These are phyloP conservation scores for Saccharum officinarum DNA, from an alignment of 176 grass and related monocot genomes.

Conservation along the genomic window DNA sequence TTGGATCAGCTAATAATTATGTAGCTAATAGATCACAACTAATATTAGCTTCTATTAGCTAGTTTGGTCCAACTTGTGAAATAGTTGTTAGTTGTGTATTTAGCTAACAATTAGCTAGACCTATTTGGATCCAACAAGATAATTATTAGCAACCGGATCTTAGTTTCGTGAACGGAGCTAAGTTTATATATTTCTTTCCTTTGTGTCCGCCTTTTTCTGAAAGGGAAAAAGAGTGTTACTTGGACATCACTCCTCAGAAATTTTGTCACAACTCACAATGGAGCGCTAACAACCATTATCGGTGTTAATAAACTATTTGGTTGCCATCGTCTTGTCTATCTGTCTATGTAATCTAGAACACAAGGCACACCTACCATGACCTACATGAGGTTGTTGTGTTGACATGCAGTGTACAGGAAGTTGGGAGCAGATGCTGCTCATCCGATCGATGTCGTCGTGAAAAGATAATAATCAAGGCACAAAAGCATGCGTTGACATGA, in stretches of 20 bases:
- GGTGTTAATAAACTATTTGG: neutral
- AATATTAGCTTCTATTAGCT: no score
- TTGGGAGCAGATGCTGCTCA: constrained; percentile 2
- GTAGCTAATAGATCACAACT: no score
- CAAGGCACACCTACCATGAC: constrained; percentile 18
- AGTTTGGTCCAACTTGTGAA: no score
- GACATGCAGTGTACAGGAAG: constrained; percentile 15
- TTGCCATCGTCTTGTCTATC: neutral
- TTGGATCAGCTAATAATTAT: no score
- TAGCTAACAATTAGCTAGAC: neutral
- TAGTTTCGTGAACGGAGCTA: neutral
- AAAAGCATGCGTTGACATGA: constrained; percentile 15
- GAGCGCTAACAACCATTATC: neutral
- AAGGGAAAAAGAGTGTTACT: neutral
- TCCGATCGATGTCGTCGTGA: neutral
- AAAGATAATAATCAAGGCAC: constrained; percentile 2
- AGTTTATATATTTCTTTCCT: neutral
- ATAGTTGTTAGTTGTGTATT: no score
- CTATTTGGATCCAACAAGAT: neutral
- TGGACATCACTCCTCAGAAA: neutral
- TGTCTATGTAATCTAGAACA: neutral
- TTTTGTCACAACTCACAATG: neutral
- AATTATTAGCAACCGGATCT: no score
- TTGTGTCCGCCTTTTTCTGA: neutral
- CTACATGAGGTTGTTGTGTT: constrained; percentile 35